These are phyloP conservation scores for Russula emetica DNA, from an alignment of 768 basidiomycete species.

Conservation along the genomic window DNA sequence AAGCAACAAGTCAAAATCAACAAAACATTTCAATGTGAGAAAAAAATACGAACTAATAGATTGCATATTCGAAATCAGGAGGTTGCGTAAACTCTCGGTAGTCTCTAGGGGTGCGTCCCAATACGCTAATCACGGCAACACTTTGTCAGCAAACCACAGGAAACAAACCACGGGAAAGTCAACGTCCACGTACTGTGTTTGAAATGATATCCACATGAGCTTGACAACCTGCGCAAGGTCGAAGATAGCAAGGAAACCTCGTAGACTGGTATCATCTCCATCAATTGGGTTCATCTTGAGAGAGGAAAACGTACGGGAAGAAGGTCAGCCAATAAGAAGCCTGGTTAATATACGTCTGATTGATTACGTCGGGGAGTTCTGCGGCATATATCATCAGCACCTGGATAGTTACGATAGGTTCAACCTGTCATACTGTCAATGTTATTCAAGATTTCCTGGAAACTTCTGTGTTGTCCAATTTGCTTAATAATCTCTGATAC, in stretches of 20 bases:
- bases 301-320: slow-evolving; percentile 66
- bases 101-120: slow-evolving; percentile 87
- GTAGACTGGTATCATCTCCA: slow-evolving; percentile 48
- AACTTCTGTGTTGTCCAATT: slow-evolving; percentile 46
- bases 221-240: slow-evolving; percentile 96
- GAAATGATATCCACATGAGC: slow-evolving; percentile 78
- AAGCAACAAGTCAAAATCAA: slow-evolving; percentile 18
- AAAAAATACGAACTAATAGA: slow-evolving; percentile 63
- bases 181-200: slow-evolving; percentile 57
- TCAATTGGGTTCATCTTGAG: not conserved
- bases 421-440: slow-evolving; percentile 38
- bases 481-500: slow-evolving; percentile 44
- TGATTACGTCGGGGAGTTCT: slow-evolving; percentile 71
- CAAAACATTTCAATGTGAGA: not conserved
- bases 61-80: slow-evolving; percentile 80
- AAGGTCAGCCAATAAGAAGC: slow-evolving; percentile 90
- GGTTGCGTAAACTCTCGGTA: slow-evolving; percentile 89
- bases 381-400: slow-evolving; percentile 2
- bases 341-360: slow-evolving; percentile 87
- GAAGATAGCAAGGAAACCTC: slow-evolving; percentile 92
- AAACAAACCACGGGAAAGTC: not conserved
- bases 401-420: not conserved
- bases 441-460: slow-evolving; percentile 43
- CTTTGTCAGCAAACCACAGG: not conserved
- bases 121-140: slow-evolving; percentile 44